Evolutionary conservation across 2,329 filamentous ascomycete species (phyloP).

Genomic region (Ambrosiella cleistominuta): DNA sequence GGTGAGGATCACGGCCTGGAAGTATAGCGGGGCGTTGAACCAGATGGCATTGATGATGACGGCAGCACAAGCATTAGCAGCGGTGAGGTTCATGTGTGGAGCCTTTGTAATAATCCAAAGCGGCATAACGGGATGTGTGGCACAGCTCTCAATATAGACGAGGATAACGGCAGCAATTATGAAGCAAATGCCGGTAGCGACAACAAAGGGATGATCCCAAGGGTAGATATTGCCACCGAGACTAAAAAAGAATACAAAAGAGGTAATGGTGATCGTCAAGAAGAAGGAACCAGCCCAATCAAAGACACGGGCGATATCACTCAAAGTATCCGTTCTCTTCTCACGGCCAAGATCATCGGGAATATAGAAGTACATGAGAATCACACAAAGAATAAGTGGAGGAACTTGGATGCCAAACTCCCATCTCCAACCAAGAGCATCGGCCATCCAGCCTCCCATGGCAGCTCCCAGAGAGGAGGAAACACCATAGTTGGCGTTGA

Average conservation of each 20-base stretch:
- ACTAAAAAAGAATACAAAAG: slow-evolving; percentile 42
- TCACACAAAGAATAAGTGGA: slow-evolving; percentile 28
- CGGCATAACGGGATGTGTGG: slow-evolving; percentile 41
- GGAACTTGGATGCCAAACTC: slow-evolving; percentile 48
- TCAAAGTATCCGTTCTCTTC: slow-evolving; percentile 25
- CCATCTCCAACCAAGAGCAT: slow-evolving; percentile 56
- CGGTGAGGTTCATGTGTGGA: slow-evolving; percentile 40
- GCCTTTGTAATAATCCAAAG: slow-evolving; percentile 29
- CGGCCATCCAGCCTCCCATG: slow-evolving; percentile 51
- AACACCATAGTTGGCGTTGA: slow-evolving; percentile 48
- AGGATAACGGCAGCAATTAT: slow-evolving; percentile 30
- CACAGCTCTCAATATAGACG: slow-evolving; percentile 33
- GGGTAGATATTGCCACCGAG: slow-evolving; percentile 46
- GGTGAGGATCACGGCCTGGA: slow-evolving; percentile 56
- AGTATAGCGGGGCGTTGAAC: slow-evolving; percentile 56
- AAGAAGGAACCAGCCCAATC: slow-evolving; percentile 38
- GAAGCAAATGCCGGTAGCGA: slow-evolving; percentile 29
- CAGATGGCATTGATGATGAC: slow-evolving; percentile 37
- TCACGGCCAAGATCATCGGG: slow-evolving; percentile 35
- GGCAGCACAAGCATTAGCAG: slow-evolving; percentile 34
- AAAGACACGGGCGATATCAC: slow-evolving; percentile 36
- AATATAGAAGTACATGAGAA: slow-evolving; percentile 29
- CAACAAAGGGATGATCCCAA: slow-evolving; percentile 41
- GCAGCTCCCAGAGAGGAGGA: slow-evolving; percentile 45
- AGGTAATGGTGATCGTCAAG: slow-evolving; percentile 35